Evolutionary conservation across 163 green algal species (phyloP).

Genomic region (Scenedesmus sp.): DNA sequence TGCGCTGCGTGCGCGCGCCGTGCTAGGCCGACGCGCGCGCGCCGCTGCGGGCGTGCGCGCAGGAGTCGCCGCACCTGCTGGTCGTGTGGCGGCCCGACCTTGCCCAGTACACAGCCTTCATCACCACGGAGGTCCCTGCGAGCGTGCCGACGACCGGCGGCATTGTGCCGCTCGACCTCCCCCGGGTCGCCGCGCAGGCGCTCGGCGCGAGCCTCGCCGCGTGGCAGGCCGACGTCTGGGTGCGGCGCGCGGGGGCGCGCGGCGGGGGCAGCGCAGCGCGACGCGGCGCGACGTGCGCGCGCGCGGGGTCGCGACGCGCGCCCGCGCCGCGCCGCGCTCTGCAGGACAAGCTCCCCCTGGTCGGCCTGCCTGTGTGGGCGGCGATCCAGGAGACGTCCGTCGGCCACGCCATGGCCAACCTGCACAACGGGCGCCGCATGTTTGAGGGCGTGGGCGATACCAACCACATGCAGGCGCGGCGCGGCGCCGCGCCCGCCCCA

Average conservation of each 20-base stretch:
- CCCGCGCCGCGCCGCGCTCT: too few relatives aligned
- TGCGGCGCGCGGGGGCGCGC: neutral
- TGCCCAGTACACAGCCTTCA: constrained; percentile 12
- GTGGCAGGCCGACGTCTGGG: constrained; percentile 28
- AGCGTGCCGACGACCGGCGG: constrained; percentile 6
- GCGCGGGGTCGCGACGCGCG: too few relatives aligned
- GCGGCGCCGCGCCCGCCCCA: too few relatives aligned
- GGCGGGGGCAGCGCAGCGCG: neutral
- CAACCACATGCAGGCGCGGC: constrained; percentile 29
- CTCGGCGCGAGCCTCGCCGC: neutral
- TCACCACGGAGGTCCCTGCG: constrained; percentile 14
- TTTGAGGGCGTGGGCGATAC: constrained; percentile 21
- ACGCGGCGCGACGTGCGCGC: neutral
- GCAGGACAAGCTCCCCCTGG: constrained; percentile 7
- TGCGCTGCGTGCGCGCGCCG: neutral
- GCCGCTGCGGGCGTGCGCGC: neutral
- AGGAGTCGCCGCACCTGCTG: constrained; percentile 34
- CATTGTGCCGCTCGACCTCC: constrained; percentile 21
- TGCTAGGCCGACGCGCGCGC: neutral
- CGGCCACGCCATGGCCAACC: constrained; percentile 16
- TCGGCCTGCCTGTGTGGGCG: neutral
- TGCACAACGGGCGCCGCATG: neutral
- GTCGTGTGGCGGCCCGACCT: constrained; percentile 46
- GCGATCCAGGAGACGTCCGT: constrained; percentile 40
- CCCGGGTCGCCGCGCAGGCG: neutral